Base-by-base conservation (phyloP, 345 rosid genomes). In the Salix koriyanagi region DNA sequence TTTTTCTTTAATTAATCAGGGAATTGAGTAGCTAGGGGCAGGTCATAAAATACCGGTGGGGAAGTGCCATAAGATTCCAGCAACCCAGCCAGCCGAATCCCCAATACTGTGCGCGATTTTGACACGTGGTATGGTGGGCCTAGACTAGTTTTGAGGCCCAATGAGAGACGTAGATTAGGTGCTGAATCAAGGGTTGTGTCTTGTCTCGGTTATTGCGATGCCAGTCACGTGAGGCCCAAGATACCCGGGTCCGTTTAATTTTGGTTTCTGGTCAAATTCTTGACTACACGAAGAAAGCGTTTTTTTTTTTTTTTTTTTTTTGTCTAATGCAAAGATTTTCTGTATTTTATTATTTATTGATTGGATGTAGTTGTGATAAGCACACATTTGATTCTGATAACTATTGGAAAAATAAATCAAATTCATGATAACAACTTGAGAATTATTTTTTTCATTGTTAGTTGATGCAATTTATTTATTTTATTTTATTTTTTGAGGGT, bases 201-300 rank as follows among this genome's bases (percentile, higher is more conserved):
- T 9, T 4, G 66, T n/a, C 65, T 67, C 28, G 36, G 23, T 26
- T 14, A 32, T 10, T 56, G 78, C 66, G 78, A 71, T 64, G 70
- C 70, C 65, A 34, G 83, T 85, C 95, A 94, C 92, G 93, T 92
- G 97, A 89, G 85, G 78, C 89, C 91, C 96, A 87, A 88, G 95
- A 89, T 89, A 82, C 94, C 90, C 93, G 93, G 91, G 82, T 68
- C 79, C 56, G 77, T 72, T 71, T 42, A 75, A 66, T 56, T 71
- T 74, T 67, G 77, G 48, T 39, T 67, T 19, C 73, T 80, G 81
- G 85, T 84, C 82, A 86, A 78, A 66, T 39, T 48, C 78, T 80
- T 84, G 85, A 84, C 89, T 54, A 64, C 32, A 70, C 65, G 34
- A 64, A 73, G 56, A 18, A 19, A 39, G 44, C 36, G 15, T 13